Percentiles rank a stretch among this genome's conserved stretches.
phyloP scores from a whole-genome alignment of 2,329 filamentous ascomycete genomes.

The Fusarium poae region DNA sequence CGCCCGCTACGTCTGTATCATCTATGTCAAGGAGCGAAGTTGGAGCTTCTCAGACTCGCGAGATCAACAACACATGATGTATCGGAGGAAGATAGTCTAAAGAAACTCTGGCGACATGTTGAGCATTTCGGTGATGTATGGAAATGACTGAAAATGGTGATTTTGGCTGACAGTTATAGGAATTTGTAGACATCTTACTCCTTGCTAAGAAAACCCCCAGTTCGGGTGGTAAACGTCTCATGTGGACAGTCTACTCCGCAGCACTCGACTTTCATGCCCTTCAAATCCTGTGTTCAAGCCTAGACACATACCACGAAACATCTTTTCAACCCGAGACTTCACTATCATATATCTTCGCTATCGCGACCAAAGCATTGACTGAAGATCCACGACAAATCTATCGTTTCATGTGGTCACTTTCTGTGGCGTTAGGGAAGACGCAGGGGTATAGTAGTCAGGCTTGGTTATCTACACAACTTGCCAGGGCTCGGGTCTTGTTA shows the following conservation, averaged over 20 bases:
- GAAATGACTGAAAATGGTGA: fast-evolving
- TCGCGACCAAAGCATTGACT: slow-evolving; percentile 36
- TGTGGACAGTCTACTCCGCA: slow-evolving; percentile 44
- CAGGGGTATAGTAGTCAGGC: slow-evolving; percentile 3
- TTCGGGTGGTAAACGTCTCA: slow-evolving; percentile 39
- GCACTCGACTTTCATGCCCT: slow-evolving; percentile 41
- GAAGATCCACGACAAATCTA: slow-evolving; percentile 38
- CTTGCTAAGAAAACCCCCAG: slow-evolving; percentile 3
- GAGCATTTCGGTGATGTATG: slow-evolving; percentile 39
- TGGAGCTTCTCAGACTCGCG: slow-evolving; percentile 33
- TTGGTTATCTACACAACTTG: slow-evolving; percentile 37
- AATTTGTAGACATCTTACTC: slow-evolving; percentile 40
- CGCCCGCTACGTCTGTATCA: slow-evolving; percentile 35
- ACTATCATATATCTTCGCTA: slow-evolving; percentile 22
- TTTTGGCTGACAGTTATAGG: slow-evolving; percentile 4
- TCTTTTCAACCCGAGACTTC: neutral
- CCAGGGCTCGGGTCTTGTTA: slow-evolving; percentile 24
- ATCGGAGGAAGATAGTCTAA: neutral
- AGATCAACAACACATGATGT: slow-evolving; percentile 4
- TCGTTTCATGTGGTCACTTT: slow-evolving; percentile 45
- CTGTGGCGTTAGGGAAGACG: slow-evolving; percentile 32
- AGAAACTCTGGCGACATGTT: slow-evolving; percentile 30
- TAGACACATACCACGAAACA: slow-evolving; percentile 1
- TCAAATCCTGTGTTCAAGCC: slow-evolving; percentile 21
- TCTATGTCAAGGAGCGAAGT: slow-evolving; percentile 39